Percentiles rank a stretch among this genome's conserved stretches.
phyloP scores from a whole-genome alignment of 768 basidiomycete genomes.

The Amanita jacksonii region DNA sequence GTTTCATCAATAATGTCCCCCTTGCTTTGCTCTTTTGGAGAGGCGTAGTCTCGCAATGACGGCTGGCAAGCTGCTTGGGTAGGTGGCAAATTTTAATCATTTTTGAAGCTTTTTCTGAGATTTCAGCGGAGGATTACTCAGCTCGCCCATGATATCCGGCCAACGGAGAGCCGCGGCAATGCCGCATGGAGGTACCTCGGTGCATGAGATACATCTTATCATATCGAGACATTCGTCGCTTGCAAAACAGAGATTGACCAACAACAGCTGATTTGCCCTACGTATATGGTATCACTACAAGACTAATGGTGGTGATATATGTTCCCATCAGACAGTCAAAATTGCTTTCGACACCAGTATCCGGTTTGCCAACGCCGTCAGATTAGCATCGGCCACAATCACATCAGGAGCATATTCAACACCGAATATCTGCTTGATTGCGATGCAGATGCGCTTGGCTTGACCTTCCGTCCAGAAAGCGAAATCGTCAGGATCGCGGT shows the following conservation, averaged over 20 bases:
- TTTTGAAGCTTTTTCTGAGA: constrained; percentile 5
- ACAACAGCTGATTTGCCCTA: not conserved
- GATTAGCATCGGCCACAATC: constrained; percentile 87
- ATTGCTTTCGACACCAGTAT: constrained; percentile 72
- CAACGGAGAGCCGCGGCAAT: constrained; percentile 29
- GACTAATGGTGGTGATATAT: not conserved
- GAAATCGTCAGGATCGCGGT: constrained; percentile 84
- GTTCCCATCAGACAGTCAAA: constrained; percentile 16
- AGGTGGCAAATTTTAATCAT: constrained; percentile 10
- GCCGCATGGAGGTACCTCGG: constrained; percentile 45
- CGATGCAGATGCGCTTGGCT: constrained; percentile 78
- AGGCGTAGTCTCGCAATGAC: constrained; percentile 82
- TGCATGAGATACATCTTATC: constrained; percentile 72
- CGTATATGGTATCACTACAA: not conserved
- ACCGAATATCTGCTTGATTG: constrained; percentile 72
- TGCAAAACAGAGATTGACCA: constrained; percentile 17
- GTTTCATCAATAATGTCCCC: constrained; percentile 54
- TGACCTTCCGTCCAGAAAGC: constrained; percentile 87
- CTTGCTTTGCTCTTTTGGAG: constrained; percentile 70
- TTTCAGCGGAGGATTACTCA: no score
- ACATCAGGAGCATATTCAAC: constrained; percentile 89
- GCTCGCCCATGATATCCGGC: constrained; percentile 59
- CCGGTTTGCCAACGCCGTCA: constrained; percentile 74
- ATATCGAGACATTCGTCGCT: constrained; percentile 73
- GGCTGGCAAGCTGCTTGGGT: constrained; percentile 67